These are phyloP conservation scores for Pigoraptor vietnamica DNA, from an alignment of 78 protist genomes.

Conservation along the genomic window DNA sequence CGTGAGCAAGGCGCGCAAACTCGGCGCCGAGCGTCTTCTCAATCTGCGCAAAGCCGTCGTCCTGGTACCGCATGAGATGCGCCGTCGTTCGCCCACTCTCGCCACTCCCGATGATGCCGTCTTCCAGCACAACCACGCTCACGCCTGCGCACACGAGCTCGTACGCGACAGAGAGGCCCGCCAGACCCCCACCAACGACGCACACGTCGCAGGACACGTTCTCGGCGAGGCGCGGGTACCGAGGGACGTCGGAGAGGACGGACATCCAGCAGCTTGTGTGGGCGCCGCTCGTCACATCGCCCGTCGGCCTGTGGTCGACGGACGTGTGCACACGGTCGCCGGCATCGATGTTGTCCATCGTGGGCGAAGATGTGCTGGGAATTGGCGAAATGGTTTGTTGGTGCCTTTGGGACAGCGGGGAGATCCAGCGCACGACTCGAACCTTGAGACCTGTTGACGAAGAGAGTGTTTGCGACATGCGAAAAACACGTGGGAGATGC, in stretches of 20 bases:
- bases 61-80: neutral
- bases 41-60: neutral
- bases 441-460: too few relatives aligned
- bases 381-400: neutral
- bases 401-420: too few relatives aligned
- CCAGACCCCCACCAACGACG: neutral
- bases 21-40: neutral
- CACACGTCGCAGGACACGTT: neutral
- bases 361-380: neutral
- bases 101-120: neutral
- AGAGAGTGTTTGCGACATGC: too few relatives aligned
- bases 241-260: neutral
- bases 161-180: neutral
- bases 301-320: neutral
- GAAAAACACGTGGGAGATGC: too few relatives aligned
- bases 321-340: neutral
- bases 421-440: too few relatives aligned
- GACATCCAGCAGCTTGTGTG: neutral
- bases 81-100: neutral
- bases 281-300: neutral
- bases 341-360: neutral
- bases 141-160: neutral
- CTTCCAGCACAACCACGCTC: neutral
- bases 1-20: neutral
- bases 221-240: neutral